These are phyloP conservation scores for Salix caprea DNA, from an alignment of 345 rosid species.

Conservation along the genomic window DNA sequence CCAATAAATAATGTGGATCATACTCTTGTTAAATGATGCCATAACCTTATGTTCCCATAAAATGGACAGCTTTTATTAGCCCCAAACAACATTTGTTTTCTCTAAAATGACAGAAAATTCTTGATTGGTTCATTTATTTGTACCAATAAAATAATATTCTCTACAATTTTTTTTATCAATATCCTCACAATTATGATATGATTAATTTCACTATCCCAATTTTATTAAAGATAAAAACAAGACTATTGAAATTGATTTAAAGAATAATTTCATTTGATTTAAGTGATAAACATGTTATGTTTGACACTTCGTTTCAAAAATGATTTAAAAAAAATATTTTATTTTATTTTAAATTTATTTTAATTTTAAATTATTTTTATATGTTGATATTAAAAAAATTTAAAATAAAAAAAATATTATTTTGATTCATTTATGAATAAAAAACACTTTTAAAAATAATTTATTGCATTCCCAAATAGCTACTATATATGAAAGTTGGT, in stretches of 20 bases:
- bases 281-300: background rate
- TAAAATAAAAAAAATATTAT: too few species aligned
- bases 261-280: background rate
- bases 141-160: background rate
- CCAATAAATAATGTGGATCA: background rate
- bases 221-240: background rate
- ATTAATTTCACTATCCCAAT: background rate
- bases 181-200: background rate
- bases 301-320: too few species aligned
- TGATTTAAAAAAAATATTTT: too few species aligned
- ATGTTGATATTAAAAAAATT: too few species aligned
- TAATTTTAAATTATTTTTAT: too few species aligned
- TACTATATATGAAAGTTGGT: too few species aligned
- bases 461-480: too few species aligned
- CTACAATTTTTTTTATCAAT: background rate
- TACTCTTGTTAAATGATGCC: background rate
- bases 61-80: background rate
- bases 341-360: too few species aligned
- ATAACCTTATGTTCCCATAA: background rate
- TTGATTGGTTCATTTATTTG: background rate
- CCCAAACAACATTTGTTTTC: rapidly evolving
- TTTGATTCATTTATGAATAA: too few species aligned
- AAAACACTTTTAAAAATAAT: too few species aligned
- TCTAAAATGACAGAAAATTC: background rate
- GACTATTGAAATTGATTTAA: background rate